Base-by-base conservation (phyloP, 2,329 filamentous ascomycete species). In the Chrysoporthe deuterocubensis region DNA sequence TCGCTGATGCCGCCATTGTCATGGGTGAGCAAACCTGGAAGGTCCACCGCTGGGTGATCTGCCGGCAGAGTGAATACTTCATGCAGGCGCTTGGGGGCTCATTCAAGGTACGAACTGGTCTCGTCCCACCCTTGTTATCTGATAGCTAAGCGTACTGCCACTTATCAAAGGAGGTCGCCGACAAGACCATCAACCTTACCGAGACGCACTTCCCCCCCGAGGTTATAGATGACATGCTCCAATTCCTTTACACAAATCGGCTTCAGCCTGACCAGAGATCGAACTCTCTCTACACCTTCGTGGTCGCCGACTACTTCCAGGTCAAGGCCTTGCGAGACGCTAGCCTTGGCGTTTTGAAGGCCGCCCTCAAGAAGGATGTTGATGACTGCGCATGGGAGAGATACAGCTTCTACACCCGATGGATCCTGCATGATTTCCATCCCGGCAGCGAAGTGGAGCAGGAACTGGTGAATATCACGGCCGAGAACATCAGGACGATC, bases 291-390 rank as follows among this genome's bases (percentile, higher is more conserved):
- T 2, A 3, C 1, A 21, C 65, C 3, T 62, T n/a, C 37, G 2
- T 44, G 9, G 6, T 59, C 43, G 65, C 65, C 34, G 65, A 67
- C 52, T 62, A 67, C 60, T 67, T 67, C 52, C 52, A 64, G 34
- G 60, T 59, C 8, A 6, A 2, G 14, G 3, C 44, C 1, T 9
- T 54, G 56, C 16, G 42, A 32, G 2, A 6, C 11, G 21, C 21
- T 13, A 4, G 52, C 52, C n/a, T 43, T 16, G 7, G 34, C 1
- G 18, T 43, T 21, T 43, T 62, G n/a, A 8, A 11, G 5, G 40
- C 3, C 3, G 8, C 11, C 1, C 32, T 67, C 43, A 4, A 7
- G 2, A 9, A 37, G 16, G 14, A 58, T 2, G 16, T 42, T 9
- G 2, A 1, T 1, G 42, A 42, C 6, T 6, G 26, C 13, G n/a